phyloP scores from a whole-genome alignment of 148 eudicot genomes.

The Diospyros kaki region DNA sequence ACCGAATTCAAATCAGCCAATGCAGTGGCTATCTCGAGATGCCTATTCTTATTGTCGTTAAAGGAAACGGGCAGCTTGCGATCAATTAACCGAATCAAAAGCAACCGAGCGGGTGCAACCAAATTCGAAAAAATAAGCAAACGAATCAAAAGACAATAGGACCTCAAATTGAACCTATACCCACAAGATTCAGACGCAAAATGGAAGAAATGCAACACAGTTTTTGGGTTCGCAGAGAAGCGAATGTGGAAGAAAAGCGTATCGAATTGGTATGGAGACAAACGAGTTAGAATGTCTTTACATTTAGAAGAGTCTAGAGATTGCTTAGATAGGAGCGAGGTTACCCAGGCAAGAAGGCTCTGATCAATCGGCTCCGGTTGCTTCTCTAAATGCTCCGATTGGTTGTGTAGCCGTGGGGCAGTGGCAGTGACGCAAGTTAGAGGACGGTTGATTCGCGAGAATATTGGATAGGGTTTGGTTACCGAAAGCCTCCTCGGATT shows the following conservation, averaged over 20 bases:
- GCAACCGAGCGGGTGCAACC: conserved; percentile 53
- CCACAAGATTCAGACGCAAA: conserved; percentile 40
- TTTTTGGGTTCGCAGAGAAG: conserved; percentile 40
- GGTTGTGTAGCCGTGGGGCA: conserved; percentile 1
- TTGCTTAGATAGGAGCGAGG: conserved; percentile 50
- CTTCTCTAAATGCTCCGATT: conserved; percentile 4
- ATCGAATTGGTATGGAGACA: conserved; percentile 63
- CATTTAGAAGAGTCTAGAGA: conserved; percentile 51
- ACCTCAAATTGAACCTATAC: conserved; percentile 54
- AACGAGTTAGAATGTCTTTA: conserved; percentile 45
- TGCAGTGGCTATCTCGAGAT: conserved; percentile 57
- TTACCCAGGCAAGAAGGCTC: conserved; percentile 40
- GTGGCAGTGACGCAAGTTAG: conserved; percentile 19
- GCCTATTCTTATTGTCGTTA: conserved; percentile 28
- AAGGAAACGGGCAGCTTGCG: conserved; percentile 46
- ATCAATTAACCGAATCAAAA: conserved; percentile 67
- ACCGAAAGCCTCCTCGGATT: conserved; percentile 37
- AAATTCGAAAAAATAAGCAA: conserved; percentile 51
- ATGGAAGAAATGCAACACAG: conserved; percentile 55
- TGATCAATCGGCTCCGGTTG: conserved; percentile 27
- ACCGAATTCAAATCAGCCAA: conserved; percentile 41
- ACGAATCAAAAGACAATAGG: conserved; percentile 70
- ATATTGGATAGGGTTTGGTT: conserved; percentile 21
- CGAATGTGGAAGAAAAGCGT: conserved; percentile 37
- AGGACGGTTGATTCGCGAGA: conserved; percentile 25